Conservation (phyloP, 805 yeast genomes). For the Hermanozyma aechmeae region DNA sequence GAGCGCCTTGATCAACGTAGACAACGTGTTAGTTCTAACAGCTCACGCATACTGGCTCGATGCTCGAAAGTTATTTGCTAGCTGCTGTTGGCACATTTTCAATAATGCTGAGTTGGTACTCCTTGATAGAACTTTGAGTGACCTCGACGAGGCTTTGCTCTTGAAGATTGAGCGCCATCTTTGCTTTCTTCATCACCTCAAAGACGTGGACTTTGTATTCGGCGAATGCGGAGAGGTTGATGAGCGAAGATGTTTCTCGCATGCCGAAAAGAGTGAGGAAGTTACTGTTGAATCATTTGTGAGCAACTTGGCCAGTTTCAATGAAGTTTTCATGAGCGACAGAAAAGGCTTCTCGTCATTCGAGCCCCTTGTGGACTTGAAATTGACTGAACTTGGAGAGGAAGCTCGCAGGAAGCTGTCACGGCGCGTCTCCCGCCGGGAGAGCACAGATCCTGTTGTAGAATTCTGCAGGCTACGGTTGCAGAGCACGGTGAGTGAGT, state of each 20-base stretch:
- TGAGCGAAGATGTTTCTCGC: constrained; percentile 2
- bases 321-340: constrained; percentile 26
- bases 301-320: constrained; percentile 11
- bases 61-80: constrained; percentile 47
- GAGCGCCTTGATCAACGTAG: constrained; percentile 45
- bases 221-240: constrained; percentile 11
- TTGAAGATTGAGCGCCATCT: constrained; percentile 19
- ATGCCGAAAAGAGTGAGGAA: constrained; percentile 15
- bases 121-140: constrained; percentile 30
- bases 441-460: constrained; percentile 11
- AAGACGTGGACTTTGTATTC: constrained; percentile 11
- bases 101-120: constrained; percentile 56
- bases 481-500: constrained; percentile 4
- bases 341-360: constrained; percentile 22
- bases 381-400: constrained; percentile 10
- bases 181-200: constrained; percentile 18
- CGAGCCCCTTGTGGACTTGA: constrained; percentile 27
- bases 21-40: constrained; percentile 51
- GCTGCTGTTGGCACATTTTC: constrained; percentile 61
- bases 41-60: constrained; percentile 42
- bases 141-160: constrained; percentile 18
- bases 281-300: constrained; percentile 12
- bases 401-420: constrained; percentile 14
- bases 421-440: constrained; percentile 15
- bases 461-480: constrained; percentile 15